phyloP scores from a whole-genome alignment of 768 basidiomycete species.

The Russula lepida region DNA sequence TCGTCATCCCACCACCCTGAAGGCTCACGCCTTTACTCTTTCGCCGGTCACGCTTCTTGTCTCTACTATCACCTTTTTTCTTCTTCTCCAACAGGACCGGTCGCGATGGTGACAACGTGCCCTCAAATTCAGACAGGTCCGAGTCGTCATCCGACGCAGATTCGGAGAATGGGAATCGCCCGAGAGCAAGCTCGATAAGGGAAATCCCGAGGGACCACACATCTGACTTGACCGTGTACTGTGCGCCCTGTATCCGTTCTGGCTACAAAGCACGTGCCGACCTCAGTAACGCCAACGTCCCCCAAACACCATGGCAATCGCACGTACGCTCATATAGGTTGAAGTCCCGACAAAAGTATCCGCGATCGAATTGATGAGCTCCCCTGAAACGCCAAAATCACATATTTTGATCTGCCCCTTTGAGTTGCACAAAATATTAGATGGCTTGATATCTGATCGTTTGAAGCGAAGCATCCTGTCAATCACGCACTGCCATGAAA shows the following conservation, averaged over 20 bases:
- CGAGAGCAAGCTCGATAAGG: slow-evolving; percentile 92
- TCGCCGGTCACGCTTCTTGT: slow-evolving; percentile 65
- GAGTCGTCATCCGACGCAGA: slow-evolving; percentile 62
- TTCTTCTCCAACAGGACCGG: slow-evolving; percentile 39
- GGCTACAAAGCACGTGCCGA: slow-evolving; percentile 47
- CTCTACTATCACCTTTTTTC: slow-evolving; percentile 34
- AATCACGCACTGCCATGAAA: not conserved
- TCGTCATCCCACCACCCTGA: slow-evolving; percentile 93
- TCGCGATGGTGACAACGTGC: slow-evolving; percentile 67
- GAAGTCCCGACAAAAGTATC: slow-evolving; percentile 99
- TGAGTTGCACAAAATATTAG: slow-evolving; percentile 94
- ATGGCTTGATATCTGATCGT: slow-evolving; percentile 89
- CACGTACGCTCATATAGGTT: slow-evolving; percentile 96
- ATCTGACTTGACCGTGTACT: slow-evolving; percentile 98
- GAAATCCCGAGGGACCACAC: slow-evolving; percentile 99
- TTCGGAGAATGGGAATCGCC: slow-evolving; percentile 94
- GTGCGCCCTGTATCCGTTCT: slow-evolving; percentile 97
- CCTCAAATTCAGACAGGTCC: slow-evolving; percentile 70
- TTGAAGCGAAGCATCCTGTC: not conserved
- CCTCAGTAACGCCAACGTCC: slow-evolving; percentile 15
- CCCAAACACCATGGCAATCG: not conserved
- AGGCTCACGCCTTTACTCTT: slow-evolving; percentile 90
- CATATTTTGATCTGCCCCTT: slow-evolving; percentile 96
- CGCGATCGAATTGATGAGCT: slow-evolving; percentile 97
- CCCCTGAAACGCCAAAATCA: slow-evolving; percentile 98